phyloP scores from a whole-genome alignment of 1,284 basidiomycete species.

The Ustilago bromivora region DNA sequence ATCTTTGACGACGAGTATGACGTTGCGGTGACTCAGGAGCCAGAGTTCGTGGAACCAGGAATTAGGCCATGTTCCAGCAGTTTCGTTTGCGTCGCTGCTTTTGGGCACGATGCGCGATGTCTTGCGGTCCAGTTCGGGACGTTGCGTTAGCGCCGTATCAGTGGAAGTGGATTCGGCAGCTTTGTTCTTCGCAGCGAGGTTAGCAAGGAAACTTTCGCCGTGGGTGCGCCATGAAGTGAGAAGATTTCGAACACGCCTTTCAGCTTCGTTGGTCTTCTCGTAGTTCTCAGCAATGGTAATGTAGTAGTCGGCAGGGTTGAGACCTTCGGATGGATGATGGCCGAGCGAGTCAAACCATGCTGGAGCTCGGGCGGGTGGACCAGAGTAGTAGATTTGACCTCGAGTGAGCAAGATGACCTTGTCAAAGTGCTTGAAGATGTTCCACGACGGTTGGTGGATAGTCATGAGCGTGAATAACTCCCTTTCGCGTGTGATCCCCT shows the following conservation, averaged over 20 bases:
- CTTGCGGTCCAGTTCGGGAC: slow-evolving; percentile 6
- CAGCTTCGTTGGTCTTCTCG: slow-evolving; percentile 52
- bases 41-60: slow-evolving; percentile 49
- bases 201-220: slow-evolving; percentile 19
- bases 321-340: slow-evolving; percentile 33
- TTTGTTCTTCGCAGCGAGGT: slow-evolving; percentile 1
- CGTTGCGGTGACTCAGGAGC: slow-evolving; percentile 45
- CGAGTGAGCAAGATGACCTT: slow-evolving; percentile 49
- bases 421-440: slow-evolving; percentile 57
- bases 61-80: slow-evolving; percentile 46
- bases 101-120: slow-evolving; percentile 30
- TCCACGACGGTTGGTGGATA: slow-evolving; percentile 59
- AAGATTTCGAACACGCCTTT: slow-evolving; percentile 38
- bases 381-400: slow-evolving; percentile 53
- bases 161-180: neutral
- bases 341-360: slow-evolving; percentile 43
- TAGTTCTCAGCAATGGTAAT: slow-evolving; percentile 52
- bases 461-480: slow-evolving; percentile 53
- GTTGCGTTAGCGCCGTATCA: neutral
- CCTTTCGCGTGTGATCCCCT: slow-evolving; percentile 41
- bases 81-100: slow-evolving; percentile 21
- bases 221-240: slow-evolving; percentile 43
- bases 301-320: slow-evolving; percentile 56
- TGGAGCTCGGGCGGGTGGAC: slow-evolving; percentile 40
- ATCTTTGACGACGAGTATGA: slow-evolving; percentile 51